A percentile compares a stretch with the other conserved stretches of the same genome.
These are phyloP conservation scores for Diaporthe longicolla DNA, from an alignment of 2,329 filamentous ascomycete genomes.

Conservation along the genomic window DNA sequence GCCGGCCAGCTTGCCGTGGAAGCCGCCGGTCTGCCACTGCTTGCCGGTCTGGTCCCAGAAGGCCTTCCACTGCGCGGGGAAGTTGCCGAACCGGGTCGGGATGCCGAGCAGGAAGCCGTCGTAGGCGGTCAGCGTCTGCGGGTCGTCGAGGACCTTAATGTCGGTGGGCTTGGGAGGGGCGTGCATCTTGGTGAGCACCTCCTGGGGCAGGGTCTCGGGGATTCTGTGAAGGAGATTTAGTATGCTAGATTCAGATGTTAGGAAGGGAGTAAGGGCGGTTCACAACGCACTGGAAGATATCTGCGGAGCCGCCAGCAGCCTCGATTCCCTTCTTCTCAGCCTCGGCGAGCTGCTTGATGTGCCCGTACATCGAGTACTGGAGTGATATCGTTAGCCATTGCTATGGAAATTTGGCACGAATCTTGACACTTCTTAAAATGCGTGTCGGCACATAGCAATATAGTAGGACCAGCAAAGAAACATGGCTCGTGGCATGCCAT, in stretches of 20 bases:
- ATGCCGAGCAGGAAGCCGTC: slow-evolving; percentile 95
- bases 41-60: slow-evolving; percentile 93
- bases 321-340: slow-evolving; percentile 93
- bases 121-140: slow-evolving; percentile 76
- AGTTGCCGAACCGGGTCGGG: slow-evolving; percentile 96
- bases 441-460: neutral
- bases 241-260: too few species aligned
- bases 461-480: neutral
- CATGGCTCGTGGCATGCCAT: neutral
- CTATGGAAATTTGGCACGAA: neutral
- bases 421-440: too few species aligned
- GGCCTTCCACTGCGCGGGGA: slow-evolving; percentile 94
- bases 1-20: slow-evolving; percentile 90
- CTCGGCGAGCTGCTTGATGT: slow-evolving; percentile 86
- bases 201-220: slow-evolving; percentile 86
- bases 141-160: slow-evolving; percentile 74
- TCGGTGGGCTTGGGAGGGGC: slow-evolving; percentile 81
- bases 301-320: slow-evolving; percentile 84
- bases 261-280: neutral
- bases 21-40: slow-evolving; percentile 84
- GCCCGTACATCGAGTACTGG: slow-evolving; percentile 95
- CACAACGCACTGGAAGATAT: slow-evolving; percentile 81
- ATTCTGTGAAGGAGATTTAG: slow-evolving; percentile 64
- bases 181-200: slow-evolving; percentile 92
- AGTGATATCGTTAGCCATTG: slow-evolving; percentile 22